Percentiles rank a stretch among this genome's conserved stretches.
Evolutionary conservation across 2,329 filamentous ascomycete genomes (phyloP).

Genomic region (Aciculosporium take): DNA sequence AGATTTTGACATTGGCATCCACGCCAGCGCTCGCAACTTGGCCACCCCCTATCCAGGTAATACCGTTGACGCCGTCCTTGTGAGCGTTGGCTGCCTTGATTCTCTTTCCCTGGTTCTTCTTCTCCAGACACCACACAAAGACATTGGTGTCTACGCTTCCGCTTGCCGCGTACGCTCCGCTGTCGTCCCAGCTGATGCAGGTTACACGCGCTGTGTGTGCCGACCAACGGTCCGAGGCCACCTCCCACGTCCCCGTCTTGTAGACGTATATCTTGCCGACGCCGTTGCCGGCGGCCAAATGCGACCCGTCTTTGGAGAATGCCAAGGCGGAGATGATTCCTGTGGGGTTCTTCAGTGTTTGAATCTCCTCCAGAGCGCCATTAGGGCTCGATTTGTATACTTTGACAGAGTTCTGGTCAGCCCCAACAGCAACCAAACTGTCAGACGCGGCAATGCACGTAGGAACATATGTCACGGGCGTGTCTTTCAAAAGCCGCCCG

Average conservation of each 20-base stretch:
- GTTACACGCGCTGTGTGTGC: constrained; percentile 45
- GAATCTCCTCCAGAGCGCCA: constrained; percentile 37
- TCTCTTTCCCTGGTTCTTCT: constrained; percentile 65
- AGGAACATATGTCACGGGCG: constrained; percentile 48
- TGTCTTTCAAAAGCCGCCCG: constrained; percentile 44
- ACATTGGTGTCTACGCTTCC: constrained; percentile 84
- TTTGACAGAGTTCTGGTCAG: constrained; percentile 56
- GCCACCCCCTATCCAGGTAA: constrained; percentile 59
- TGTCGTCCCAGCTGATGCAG: constrained; percentile 59
- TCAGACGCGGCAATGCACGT: constrained; percentile 58
- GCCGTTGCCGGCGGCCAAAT: constrained; percentile 69
- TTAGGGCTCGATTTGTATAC: constrained; percentile 50
- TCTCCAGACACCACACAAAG: constrained; percentile 76
- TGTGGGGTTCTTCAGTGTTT: constrained; percentile 52
- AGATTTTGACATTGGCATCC: constrained; percentile 85
- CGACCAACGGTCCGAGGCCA: constrained; percentile 63
- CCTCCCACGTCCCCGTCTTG: constrained; percentile 42
- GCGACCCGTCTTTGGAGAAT: constrained; percentile 64
- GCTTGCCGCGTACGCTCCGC: constrained; percentile 65
- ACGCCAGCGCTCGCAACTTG: constrained; percentile 69
- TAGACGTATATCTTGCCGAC: constrained; percentile 83
- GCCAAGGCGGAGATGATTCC: constrained; percentile 64
- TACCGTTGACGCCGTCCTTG: constrained; percentile 86
- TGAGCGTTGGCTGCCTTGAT: constrained; percentile 80
- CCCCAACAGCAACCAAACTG: constrained; percentile 59